These are phyloP conservation scores for Boletus semigastroideus DNA, from an alignment of 1,284 basidiomycete genomes.

Conservation along the genomic window DNA sequence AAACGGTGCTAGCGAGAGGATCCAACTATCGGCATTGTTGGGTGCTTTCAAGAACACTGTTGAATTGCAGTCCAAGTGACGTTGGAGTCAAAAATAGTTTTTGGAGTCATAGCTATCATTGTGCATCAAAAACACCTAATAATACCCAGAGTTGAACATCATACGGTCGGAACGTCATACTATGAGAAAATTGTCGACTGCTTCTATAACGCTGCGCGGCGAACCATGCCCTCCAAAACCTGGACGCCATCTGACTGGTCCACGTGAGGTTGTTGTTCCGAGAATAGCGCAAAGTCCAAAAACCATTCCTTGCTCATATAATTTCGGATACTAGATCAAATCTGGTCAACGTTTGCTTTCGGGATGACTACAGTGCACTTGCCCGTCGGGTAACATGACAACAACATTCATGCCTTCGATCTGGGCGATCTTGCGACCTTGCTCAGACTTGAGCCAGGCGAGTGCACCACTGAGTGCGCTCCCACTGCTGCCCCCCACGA, in stretches of 20 bases:
- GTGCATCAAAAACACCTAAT: not conserved
- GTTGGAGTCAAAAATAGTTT: not conserved
- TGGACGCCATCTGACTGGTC: slow-evolving; percentile 18
- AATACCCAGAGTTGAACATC: not conserved
- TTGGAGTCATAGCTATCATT: not conserved
- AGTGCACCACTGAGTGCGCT: slow-evolving; percentile 80
- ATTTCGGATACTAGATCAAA: slow-evolving; percentile 72
- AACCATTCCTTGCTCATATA: slow-evolving; percentile 96
- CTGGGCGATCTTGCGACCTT: slow-evolving; percentile 67
- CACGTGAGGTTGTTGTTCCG: slow-evolving; percentile 53
- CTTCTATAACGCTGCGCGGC: slow-evolving; percentile 9
- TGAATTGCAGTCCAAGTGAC: slow-evolving; percentile 40
- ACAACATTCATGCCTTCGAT: slow-evolving; percentile 85
- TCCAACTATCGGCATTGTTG: slow-evolving; percentile 90
- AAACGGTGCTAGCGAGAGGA: slow-evolving; percentile 91
- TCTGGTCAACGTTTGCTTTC: not conserved
- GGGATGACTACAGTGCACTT: slow-evolving; percentile 28
- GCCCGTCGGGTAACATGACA: slow-evolving; percentile 89
- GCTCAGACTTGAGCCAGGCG: slow-evolving; percentile 70
- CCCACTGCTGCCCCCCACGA: slow-evolving; percentile 92
- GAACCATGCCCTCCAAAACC: slow-evolving; percentile 4
- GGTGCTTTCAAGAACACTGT: slow-evolving; percentile 95
- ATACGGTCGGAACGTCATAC: not conserved
- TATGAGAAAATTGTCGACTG: no score
- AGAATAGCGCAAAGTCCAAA: slow-evolving; percentile 59